Percentiles rank a stretch among this genome's conserved stretches.
Conservation (phyloP, 208 protist species). For the Leishmania tropica region DNA sequence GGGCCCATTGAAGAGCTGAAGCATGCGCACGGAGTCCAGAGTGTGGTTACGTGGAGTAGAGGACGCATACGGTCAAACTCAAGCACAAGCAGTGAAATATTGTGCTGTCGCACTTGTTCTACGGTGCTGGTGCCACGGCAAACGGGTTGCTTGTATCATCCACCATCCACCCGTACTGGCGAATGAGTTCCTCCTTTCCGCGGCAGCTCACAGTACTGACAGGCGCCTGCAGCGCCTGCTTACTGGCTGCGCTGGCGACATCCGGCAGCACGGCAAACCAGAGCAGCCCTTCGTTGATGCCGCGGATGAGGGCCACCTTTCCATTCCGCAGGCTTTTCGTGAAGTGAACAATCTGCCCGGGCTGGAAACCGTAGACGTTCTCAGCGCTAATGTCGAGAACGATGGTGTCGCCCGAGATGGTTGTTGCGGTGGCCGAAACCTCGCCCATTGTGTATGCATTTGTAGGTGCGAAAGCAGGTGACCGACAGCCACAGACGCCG, state of each 20-base stretch:
- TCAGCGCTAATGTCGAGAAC: conserved; percentile 39
- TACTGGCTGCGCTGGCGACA: conserved; percentile 46
- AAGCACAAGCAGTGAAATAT: not conserved
- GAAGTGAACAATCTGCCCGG: conserved; percentile 87
- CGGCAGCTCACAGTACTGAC: conserved; percentile 84
- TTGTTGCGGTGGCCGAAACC: conserved; percentile 43
- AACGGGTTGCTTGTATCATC: conserved; percentile 55
- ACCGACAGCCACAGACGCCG: not conserved
- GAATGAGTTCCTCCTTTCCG: conserved; percentile 83
- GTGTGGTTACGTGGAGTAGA: not conserved
- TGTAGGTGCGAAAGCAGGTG: not conserved
- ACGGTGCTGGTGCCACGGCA: not conserved
- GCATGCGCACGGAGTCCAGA: not conserved
- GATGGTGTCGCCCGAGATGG: conserved; percentile 66
- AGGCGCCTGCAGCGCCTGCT: conserved; percentile 61
- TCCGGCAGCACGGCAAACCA: conserved; percentile 82
- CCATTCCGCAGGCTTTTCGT: conserved; percentile 87
- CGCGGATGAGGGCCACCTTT: conserved; percentile 82
- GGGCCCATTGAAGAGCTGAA: not conserved
- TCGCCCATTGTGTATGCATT: not conserved
- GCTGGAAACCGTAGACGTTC: conserved; percentile 60
- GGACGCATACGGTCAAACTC: not conserved
- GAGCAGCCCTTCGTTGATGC: conserved; percentile 64
- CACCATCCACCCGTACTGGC: conserved; percentile 87
- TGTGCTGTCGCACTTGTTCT: not conserved